Base-by-base conservation (phyloP, 805 yeast species). In the Yamadazyma olivae region DNA sequence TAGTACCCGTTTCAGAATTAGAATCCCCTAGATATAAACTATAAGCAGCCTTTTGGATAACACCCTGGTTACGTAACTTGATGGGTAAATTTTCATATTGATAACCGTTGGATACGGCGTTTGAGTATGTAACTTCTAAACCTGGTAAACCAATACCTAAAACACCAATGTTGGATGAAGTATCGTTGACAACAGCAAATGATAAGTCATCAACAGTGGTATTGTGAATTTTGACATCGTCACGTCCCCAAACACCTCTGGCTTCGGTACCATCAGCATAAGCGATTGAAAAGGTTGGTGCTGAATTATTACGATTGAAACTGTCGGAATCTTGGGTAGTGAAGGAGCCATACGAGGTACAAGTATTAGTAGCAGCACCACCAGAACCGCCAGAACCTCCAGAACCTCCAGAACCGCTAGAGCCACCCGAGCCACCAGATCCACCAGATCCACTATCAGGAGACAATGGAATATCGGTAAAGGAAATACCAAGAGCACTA, bases 71-170 rank as follows among this genome's bases (percentile, higher is more conserved):
- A 33, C 43, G 52, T 44, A 67, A 50, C 36, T 56, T 62, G 19
- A 56, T 27, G 9, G 72, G 72, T 25, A 66, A 52, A 48, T 67
- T 67, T 46, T 61, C 64, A 46, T 67, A 67, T 27, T 41, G 44
- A 50, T 63, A 60, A 21, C 41, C 34, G 16, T 30, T 35, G 2
- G 44, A 43, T 12, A 15, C 32, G 3, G 33, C 8, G 19, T 26
- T 25, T 5, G 45, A 40, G 46, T 51, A 57, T 1, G 91, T 83
- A 3, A 76, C 67, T 57, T 89, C 95, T 36, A 84, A 67, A 10
- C 79, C 83, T 4, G 75, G 61, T 33, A 83, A 66, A 8, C 93
- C 91, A 43, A 85, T 76, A 18, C 90, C 89, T 27, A 85, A 58
- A 17, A 86, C 91, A 38, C 95, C 91, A 40, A 72, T 61, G 6